Evolutionary conservation across 2,329 filamentous ascomycete genomes (phyloP), one percentile per base, ranked within the genome.

Genomic region (Fusarium neocosmosporiellum): DNA sequence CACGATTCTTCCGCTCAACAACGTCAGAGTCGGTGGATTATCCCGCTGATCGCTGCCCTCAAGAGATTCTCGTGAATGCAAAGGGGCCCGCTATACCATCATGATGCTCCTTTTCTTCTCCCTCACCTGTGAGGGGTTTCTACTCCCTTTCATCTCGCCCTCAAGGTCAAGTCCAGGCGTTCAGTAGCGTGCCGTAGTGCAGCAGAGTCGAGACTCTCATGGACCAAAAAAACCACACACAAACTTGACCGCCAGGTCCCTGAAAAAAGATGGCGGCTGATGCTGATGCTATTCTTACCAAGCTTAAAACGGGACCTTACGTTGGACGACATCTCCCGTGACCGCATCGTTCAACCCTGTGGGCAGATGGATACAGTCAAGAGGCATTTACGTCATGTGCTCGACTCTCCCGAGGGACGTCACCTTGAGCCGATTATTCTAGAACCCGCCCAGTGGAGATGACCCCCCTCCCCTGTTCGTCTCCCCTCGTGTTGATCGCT

Each of bases 341-440:
- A 27, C 41, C 41, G 41, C 16, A 48, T 27, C 39, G 39, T 43
- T 37, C 36, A 22, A 43, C 22, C 24, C 43, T 29, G 43, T 50
- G 46, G 46, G 46, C 46, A 50, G 41, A 46, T 46, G 41, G 14
- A 29, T 29, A 29, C 27, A 29, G 36, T 39, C 14, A 20, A 41
- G 50, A 55, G 50, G 27, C 29, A 27, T 34, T 7, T 50, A 65
- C 65, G 60, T 69, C 65, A 72, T 59, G 63, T 31, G 46, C 24
- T 50, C 11, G 16, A 50, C 46, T n/a, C 27, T 11, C 9, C 20
- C 9, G 46, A 50, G 6, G 27, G 10, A 43, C 48, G 34, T 61
- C 46, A 66, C 46, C 16, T 59, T 20, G 27, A 59, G 34, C 41
- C 29, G 31, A 53, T 29, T 65, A 55, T 69, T 60, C 59, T 41